These are phyloP conservation scores for Mycena filopes DNA, from an alignment of 768 basidiomycete species.

Conservation along the genomic window DNA sequence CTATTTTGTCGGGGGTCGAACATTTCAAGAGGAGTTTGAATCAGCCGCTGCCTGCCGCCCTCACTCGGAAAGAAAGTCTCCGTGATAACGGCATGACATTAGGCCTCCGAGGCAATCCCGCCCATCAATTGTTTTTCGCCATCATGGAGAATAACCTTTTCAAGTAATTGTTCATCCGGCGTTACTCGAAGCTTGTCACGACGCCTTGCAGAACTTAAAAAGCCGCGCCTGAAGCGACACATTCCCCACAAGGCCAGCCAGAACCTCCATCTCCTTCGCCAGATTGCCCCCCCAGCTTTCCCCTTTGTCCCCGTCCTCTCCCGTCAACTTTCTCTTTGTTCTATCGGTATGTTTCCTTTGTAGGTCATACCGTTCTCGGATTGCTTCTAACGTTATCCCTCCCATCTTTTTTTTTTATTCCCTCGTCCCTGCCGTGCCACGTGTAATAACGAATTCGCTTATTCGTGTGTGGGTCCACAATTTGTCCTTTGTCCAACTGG, in stretches of 20 bases:
- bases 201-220: constrained; percentile 18
- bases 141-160: background rate
- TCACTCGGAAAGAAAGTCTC: background rate
- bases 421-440: constrained; percentile 14
- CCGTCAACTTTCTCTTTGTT: constrained; percentile 15
- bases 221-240: constrained; percentile 6
- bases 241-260: constrained; percentile 12
- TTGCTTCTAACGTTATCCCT: constrained; percentile 23
- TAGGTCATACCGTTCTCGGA: constrained; percentile 14
- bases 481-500: constrained; percentile 19
- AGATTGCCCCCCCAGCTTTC: background rate
- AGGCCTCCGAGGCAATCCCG: background rate
- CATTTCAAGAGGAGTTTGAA: background rate
- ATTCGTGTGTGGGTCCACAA: constrained; percentile 15
- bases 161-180: background rate
- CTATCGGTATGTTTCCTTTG: constrained; percentile 23
- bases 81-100: background rate
- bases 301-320: background rate
- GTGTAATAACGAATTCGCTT: constrained; percentile 18
- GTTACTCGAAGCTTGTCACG: constrained; percentile 8
- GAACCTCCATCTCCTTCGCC: constrained; percentile 2
- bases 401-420: constrained; percentile 9
- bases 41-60: background rate
- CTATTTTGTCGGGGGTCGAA: constrained; percentile 2
- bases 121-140: background rate